These are phyloP conservation scores for Aegle marmelos DNA, from an alignment of 345 rosid genomes.

Conservation along the genomic window DNA sequence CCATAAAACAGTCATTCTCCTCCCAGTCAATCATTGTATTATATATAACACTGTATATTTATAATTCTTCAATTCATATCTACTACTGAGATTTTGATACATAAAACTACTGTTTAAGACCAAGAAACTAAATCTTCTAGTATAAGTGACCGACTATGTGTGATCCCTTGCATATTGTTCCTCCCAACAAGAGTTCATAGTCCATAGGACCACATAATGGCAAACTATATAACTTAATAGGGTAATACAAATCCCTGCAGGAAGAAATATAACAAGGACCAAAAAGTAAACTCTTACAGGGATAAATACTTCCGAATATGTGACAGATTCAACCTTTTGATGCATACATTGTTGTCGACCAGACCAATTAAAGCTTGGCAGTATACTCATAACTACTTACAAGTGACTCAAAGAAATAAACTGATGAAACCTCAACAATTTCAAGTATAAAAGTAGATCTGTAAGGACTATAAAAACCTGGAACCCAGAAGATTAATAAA, in stretches of 20 bases:
- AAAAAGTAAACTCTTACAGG: neutral
- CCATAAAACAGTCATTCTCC: neutral
- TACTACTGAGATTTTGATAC: neutral
- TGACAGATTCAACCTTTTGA: neutral
- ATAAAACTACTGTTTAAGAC: neutral
- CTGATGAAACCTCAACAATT: constrained; percentile 1
- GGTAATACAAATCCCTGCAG: neutral
- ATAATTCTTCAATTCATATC: neutral
- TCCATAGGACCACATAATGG: neutral
- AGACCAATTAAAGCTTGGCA: neutral
- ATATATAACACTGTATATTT: neutral
- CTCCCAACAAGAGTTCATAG: neutral
- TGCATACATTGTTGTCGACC: neutral
- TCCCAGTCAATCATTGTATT: neutral
- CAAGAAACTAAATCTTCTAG: neutral
- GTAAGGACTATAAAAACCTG: neutral
- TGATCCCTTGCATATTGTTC: neutral
- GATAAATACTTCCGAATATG: neutral
- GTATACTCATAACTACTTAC: neutral
- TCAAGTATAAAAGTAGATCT: neutral
- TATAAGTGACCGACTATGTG: neutral
- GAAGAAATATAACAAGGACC: neutral
- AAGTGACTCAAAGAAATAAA: neutral
- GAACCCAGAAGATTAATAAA: neutral
- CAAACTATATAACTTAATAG: neutral